Evolutionary conservation across 345 rosid genomes (phyloP), one percentile per base, ranked within the genome.

Genomic region (Mercurialis annua): DNA sequence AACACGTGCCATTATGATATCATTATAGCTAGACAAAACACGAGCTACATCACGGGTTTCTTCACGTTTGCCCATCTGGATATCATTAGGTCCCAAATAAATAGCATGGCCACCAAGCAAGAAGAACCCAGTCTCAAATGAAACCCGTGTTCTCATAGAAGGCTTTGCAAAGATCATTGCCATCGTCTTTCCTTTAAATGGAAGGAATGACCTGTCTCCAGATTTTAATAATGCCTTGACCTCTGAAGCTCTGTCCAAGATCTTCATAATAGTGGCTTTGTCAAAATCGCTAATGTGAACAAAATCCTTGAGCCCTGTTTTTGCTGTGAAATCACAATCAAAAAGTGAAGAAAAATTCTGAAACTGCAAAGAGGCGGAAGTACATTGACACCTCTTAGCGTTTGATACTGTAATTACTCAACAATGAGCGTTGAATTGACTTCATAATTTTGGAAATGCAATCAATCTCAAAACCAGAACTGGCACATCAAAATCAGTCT

Each of bases 11-110:
- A 89, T 89, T 58, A 94, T 81, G 65, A 94, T 85, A 68, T 94
- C 97, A 77, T 94, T 94, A 68, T 94, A 94, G 74, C 95, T 73
- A 48, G 79, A 85, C 21, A 94, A 75, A 73, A 94, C 97, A 71
- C 97, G 99, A 67, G 99, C 96, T 59, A 91, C 92, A 64, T 94
- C 97, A 9, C 92, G 92, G 56, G 99, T 91, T 71, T 91, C 97
- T 79, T 94, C 99, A 2, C 96, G 81, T 73, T 85, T 89, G 42
- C 99, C 99, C 97, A 89, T 94, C 87, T 91, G 96, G 53, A 94
- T 89, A 62, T 94, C 99, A 78, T 86, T 56, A 2, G 95, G 99
- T 59, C 97, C 97, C 34, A 91, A 81, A 75, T 91, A 94, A 27
- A 94, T 33, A 20, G 97, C 96, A 85, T 94, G 99, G 8, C 99